These are phyloP conservation scores for Phaeosphaeriaceae sp. DNA, from an alignment of 2,329 filamentous ascomycete species.

Conservation along the genomic window DNA sequence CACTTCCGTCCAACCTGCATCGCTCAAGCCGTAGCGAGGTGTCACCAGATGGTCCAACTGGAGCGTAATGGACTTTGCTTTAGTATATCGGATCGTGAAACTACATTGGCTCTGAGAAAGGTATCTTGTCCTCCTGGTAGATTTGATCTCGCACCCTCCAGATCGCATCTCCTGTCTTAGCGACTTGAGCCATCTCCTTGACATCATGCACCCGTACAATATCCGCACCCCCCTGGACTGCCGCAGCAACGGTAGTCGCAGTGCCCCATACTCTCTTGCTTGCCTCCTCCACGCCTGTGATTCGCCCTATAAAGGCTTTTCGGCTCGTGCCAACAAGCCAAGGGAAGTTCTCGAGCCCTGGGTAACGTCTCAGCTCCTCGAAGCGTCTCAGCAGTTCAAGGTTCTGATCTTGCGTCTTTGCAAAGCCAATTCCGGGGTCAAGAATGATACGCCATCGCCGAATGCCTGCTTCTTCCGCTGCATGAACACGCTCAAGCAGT, in stretches of 20 bases:
- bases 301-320: constrained; percentile 85
- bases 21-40: neutral
- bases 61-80: neutral
- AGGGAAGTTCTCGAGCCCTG: constrained; percentile 72
- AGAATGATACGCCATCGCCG: constrained; percentile 93
- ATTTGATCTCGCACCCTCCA: constrained; percentile 61
- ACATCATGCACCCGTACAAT: constrained; percentile 94
- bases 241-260: constrained; percentile 84
- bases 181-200: constrained; percentile 82
- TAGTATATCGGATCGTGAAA: neutral
- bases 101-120: neutral
- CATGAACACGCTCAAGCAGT: constrained; percentile 72
- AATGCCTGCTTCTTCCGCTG: constrained; percentile 82
- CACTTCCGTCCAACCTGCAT: neutral
- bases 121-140: neutral
- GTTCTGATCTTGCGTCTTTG: constrained; percentile 84
- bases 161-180: constrained; percentile 91
- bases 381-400: constrained; percentile 77
- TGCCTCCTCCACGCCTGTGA: constrained; percentile 78
- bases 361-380: constrained; percentile 59
- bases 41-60: neutral
- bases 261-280: constrained; percentile 82
- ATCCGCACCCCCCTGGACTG: constrained; percentile 86
- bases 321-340: constrained; percentile 91
- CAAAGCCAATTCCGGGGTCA: constrained; percentile 93